Percentiles rank a stretch among this genome's conserved stretches.
Evolutionary conservation across 2,329 filamentous ascomycete species (phyloP).

Genomic region (Ophiostoma australiae): DNA sequence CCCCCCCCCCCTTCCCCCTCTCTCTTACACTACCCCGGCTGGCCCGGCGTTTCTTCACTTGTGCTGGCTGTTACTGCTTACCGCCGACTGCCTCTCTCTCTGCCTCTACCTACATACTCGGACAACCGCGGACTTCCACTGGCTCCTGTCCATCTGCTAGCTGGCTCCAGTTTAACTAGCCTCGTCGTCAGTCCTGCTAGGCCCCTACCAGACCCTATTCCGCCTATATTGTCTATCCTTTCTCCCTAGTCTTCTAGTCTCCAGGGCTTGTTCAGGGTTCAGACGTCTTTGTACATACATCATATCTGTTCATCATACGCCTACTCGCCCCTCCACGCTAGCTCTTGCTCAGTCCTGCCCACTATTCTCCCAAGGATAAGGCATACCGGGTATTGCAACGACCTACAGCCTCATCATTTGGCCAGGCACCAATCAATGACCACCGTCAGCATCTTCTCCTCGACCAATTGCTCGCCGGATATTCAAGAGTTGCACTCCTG

Average conservation of each 20-base stretch:
- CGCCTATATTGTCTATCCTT: not conserved
- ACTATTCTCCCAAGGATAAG: not conserved
- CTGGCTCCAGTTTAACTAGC: not conserved
- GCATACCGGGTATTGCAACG: not conserved
- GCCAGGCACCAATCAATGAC: not conserved
- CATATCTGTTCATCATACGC: not conserved
- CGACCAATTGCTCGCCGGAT: not conserved
- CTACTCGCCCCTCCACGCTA: not conserved
- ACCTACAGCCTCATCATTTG: not conserved
- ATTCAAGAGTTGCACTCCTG: not conserved
- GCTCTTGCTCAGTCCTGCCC: not conserved
- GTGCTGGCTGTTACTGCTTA: not conserved
- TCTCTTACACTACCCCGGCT: conserved; percentile 1
- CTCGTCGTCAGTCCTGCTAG: not conserved
- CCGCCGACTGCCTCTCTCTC: not conserved
- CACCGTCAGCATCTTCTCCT: not conserved
- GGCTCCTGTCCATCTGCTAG: not conserved
- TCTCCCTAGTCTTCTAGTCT: not conserved
- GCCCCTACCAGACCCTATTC: not conserved
- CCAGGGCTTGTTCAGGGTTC: not conserved
- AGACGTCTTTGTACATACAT: not conserved
- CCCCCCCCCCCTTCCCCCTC: not conserved
- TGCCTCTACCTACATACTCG: no score
- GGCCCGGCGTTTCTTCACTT: not conserved
- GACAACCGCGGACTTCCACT: not conserved